A percentile compares a stretch with the other conserved stretches of the same genome.
phyloP scores from a whole-genome alignment of 441 rosid genomes.

The Hura crepitans region DNA sequence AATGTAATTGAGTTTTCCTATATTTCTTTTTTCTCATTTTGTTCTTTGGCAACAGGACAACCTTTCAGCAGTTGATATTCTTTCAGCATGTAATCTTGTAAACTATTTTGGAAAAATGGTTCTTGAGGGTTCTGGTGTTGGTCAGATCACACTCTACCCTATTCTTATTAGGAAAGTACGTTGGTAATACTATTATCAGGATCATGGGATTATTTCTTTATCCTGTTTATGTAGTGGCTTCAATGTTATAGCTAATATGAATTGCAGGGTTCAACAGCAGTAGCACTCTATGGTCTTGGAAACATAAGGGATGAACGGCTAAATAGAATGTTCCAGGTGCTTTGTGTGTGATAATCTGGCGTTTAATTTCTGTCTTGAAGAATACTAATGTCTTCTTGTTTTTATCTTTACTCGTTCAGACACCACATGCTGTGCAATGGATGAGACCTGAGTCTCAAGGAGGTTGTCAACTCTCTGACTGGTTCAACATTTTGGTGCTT shows the following conservation, averaged over 20 bases:
- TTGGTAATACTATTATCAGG: conserved; percentile 17
- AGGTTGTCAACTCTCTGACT: conserved; percentile 70
- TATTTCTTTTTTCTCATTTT: conserved; percentile 19
- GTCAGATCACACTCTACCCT: conserved; percentile 84
- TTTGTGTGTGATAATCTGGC: conserved; percentile 15
- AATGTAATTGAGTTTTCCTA: not conserved
- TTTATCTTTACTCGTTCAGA: conserved; percentile 40
- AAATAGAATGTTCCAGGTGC: conserved; percentile 96
- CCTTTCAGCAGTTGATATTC: conserved; percentile 93
- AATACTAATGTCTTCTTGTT: conserved; percentile 10
- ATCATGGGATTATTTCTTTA: conserved; percentile 11
- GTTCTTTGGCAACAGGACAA: conserved; percentile 68
- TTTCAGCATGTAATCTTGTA: conserved; percentile 94
- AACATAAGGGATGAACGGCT: conserved; percentile 98
- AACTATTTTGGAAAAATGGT: conserved; percentile 98
- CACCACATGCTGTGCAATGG: conserved; percentile 98
- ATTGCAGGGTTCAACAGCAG: conserved; percentile 80
- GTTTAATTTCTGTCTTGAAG: conserved; percentile 19
- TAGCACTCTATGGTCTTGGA: conserved; percentile 96
- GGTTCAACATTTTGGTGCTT: conserved; percentile 97
- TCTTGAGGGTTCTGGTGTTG: conserved; percentile 99
- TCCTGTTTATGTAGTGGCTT: conserved; percentile 18
- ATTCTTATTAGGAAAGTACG: conserved; percentile 85
- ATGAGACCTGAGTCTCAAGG: conserved; percentile 97
- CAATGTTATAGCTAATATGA: conserved; percentile 5